Conservation (phyloP, 495 filamentous ascomycete species). For the Aspergillus affinis region DNA sequence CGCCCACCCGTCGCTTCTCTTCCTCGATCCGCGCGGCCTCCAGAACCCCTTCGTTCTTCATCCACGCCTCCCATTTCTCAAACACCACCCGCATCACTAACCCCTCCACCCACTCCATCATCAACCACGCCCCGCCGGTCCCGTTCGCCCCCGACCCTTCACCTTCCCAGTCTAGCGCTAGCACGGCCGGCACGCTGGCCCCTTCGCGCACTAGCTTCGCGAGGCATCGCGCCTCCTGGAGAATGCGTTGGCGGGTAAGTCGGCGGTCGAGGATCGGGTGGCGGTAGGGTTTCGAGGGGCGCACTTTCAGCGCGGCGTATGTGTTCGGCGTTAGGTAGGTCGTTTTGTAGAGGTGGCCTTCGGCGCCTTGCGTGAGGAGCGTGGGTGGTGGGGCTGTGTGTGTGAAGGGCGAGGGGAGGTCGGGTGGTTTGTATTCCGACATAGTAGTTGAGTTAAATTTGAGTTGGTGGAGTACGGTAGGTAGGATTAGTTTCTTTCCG, state of each 20-base stretch:
- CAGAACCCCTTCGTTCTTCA: conserved; percentile 24
- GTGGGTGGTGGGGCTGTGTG: conserved; percentile 53
- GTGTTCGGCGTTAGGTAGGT: conserved; percentile 68
- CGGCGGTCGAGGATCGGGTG: conserved; percentile 88
- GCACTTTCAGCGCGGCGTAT: conserved; percentile 85
- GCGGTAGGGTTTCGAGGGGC: conserved; percentile 87
- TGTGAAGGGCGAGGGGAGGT: conserved; percentile 66
- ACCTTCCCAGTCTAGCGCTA: conserved; percentile 68
- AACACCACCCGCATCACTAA: conserved; percentile 63
- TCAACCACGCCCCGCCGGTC: conserved; percentile 73
- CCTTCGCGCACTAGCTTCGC: conserved; percentile 73
- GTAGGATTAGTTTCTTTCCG: too few relatives aligned
- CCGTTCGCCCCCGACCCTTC: conserved; percentile 26
- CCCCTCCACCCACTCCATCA: conserved; percentile 91
- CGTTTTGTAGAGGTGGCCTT: conserved; percentile 89
- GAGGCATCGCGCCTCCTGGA: conserved; percentile 83
- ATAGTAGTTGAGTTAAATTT: not conserved
- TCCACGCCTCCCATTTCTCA: conserved; percentile 59
- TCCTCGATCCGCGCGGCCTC: conserved; percentile 31
- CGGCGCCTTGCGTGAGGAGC: conserved; percentile 87
- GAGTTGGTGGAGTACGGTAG: too few relatives aligned
- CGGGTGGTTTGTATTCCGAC: conserved; percentile 35
- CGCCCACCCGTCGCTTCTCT: conserved; percentile 46
- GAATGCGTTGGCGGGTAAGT: conserved; percentile 79
- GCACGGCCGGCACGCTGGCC: conserved; percentile 72